Percentiles rank a stretch among this genome's conserved stretches.
phyloP scores from a whole-genome alignment of 768 basidiomycete species.

The Russula ochroleuca region DNA sequence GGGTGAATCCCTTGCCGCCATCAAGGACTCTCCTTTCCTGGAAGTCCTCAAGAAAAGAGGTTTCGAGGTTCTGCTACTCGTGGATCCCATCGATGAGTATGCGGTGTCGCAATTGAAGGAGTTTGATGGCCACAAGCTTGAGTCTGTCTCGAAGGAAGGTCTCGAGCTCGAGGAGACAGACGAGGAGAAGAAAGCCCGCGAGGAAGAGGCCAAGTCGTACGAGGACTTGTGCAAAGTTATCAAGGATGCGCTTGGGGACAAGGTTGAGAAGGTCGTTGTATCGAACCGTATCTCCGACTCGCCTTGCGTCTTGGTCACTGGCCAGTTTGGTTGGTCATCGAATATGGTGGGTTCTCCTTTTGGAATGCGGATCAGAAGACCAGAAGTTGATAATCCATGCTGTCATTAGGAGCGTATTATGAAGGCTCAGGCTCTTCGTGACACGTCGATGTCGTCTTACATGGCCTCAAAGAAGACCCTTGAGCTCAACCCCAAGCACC shows the following conservation, averaged over 20 bases:
- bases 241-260: conserved; percentile 98
- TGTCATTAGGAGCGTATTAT: conserved; percentile 81
- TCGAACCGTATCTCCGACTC: conserved; percentile 98
- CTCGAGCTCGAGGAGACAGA: conserved; percentile 99
- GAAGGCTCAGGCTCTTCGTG: conserved; percentile 97
- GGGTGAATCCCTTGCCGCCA: conserved; percentile 89
- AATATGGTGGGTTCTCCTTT: conserved; percentile 70
- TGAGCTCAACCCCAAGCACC: conserved; percentile 88
- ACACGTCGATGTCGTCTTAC: conserved; percentile 97
- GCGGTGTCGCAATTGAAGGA: conserved; percentile 98
- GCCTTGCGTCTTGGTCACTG: conserved; percentile 95
- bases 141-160: conserved; percentile 98
- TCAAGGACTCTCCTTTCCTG: conserved; percentile 95
- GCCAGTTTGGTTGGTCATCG: conserved; percentile 99
- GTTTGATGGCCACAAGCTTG: conserved; percentile 95
- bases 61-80: conserved; percentile 95
- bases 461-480: conserved; percentile 99
- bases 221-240: conserved; percentile 87
- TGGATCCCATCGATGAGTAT: conserved; percentile 99
- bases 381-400: neutral
- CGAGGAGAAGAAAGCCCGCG: conserved; percentile 89
- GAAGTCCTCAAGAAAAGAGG: conserved; percentile 99
- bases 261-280: conserved; percentile 98
- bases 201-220: conserved; percentile 79
- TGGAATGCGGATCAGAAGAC: neutral